These are phyloP conservation scores for Mucor mucedo DNA, from an alignment of 371 early-diverging fungal genomes.

Conservation along the genomic window DNA sequence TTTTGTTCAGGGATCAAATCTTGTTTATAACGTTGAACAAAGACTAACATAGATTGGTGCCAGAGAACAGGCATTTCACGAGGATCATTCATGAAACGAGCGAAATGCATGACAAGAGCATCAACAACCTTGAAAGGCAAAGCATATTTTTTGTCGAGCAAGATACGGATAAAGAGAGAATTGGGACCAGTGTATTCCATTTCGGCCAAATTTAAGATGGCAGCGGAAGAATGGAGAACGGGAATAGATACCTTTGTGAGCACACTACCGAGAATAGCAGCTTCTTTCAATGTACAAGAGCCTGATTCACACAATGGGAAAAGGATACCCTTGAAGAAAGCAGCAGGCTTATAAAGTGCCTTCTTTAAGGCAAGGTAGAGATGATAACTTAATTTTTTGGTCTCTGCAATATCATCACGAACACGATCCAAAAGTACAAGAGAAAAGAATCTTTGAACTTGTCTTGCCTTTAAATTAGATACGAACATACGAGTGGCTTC, in stretches of 20 bases:
- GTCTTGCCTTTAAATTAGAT: conserved; percentile 90
- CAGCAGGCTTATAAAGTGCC: conserved; percentile 94
- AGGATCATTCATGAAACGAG: conserved; percentile 83
- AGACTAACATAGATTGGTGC: conserved; percentile 95
- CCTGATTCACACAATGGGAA: conserved; percentile 96
- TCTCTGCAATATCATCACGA: conserved; percentile 92
- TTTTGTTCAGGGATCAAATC: conserved; percentile 95
- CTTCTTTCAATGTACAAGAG: conserved; percentile 95
- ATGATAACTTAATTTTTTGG: conserved; percentile 95
- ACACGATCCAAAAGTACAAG: conserved; percentile 89
- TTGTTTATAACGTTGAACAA: conserved; percentile 96
- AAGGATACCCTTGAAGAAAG: conserved; percentile 97
- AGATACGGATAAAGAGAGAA: conserved; percentile 90
- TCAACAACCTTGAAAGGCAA: conserved; percentile 97
- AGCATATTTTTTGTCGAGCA: conserved; percentile 98
- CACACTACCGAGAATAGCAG: conserved; percentile 94
- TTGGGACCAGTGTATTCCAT: conserved; percentile 98
- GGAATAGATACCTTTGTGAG: conserved; percentile 93
- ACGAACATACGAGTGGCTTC: conserved; percentile 96
- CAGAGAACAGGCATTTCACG: conserved; percentile 95
- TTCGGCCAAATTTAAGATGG: conserved; percentile 91
- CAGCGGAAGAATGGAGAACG: conserved; percentile 94
- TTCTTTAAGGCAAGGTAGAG: conserved; percentile 96
- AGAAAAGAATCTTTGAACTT: conserved; percentile 90
- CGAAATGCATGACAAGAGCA: conserved; percentile 92